Conservation (phyloP, 257 asterid genomes). For the Rhazya stricta region DNA sequence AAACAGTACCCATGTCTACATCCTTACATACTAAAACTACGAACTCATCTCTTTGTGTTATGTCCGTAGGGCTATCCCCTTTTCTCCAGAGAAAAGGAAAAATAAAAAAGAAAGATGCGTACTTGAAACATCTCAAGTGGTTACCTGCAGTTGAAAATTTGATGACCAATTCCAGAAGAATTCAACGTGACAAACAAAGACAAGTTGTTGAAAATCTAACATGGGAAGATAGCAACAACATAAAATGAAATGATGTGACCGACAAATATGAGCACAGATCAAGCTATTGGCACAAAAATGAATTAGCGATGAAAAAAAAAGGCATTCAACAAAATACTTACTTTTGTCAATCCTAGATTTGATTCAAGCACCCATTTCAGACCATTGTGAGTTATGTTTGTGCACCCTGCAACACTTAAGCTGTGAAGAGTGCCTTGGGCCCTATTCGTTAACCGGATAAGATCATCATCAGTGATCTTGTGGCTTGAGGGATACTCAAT, state of each 20-base stretch:
- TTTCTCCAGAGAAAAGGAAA: too few relatives aligned
- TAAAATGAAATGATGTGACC: not conserved
- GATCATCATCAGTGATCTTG: conserved; percentile 49
- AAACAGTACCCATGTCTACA: too few relatives aligned
- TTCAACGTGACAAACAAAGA: not conserved
- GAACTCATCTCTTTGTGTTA: too few relatives aligned
- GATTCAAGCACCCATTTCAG: conserved; percentile 48
- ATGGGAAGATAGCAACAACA: not conserved
- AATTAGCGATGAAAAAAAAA: not conserved
- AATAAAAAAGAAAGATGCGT: too few relatives aligned
- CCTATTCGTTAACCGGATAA: conserved; percentile 51
- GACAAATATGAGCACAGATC: not conserved
- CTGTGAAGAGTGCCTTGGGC: conserved; percentile 62
- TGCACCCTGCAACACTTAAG: conserved; percentile 54
- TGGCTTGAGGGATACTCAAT: conserved; percentile 37
- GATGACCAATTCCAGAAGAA: not conserved
- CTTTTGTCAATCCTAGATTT: conserved; percentile 60
- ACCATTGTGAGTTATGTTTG: conserved; percentile 45
- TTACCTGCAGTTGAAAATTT: not conserved
- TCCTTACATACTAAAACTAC: too few relatives aligned
- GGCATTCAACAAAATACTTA: conserved; percentile 16
- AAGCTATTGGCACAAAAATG: not conserved
- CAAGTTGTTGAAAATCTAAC: not conserved
- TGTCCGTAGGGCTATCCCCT: too few relatives aligned
- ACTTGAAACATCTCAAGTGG: not conserved